phyloP scores from a whole-genome alignment of 495 filamentous ascomycete species.

The Daldinia bambusicola region DNA sequence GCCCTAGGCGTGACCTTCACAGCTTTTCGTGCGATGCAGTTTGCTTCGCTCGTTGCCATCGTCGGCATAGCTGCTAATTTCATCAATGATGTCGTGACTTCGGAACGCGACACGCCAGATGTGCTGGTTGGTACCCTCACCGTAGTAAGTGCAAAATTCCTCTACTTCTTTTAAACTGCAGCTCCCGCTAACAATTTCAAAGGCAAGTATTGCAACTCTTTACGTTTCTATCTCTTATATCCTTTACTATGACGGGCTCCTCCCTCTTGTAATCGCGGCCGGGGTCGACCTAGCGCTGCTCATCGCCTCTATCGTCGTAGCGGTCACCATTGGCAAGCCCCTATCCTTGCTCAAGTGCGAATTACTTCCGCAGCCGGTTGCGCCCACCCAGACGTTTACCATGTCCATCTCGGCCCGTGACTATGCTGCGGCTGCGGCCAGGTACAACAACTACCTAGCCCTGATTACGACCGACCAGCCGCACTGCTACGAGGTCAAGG shows the following conservation, averaged over 20 bases:
- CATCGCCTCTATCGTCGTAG: conserved; percentile 75
- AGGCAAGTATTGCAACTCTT: conserved; percentile 80
- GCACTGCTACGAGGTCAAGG: conserved; percentile 87
- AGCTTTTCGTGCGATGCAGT: conserved; percentile 74
- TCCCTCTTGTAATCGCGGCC: conserved; percentile 74
- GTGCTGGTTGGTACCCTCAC: conserved; percentile 81
- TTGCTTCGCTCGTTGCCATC: conserved; percentile 76
- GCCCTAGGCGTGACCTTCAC: conserved; percentile 83
- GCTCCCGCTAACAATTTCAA: conserved; percentile 22
- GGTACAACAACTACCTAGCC: conserved; percentile 45
- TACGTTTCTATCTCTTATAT: conserved; percentile 80
- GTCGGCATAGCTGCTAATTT: conserved; percentile 87
- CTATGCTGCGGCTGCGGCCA: conserved; percentile 39
- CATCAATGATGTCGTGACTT: conserved; percentile 77
- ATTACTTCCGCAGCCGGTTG: conserved; percentile 56
- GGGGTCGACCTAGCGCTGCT: conserved; percentile 73
- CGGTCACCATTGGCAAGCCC: conserved; percentile 80
- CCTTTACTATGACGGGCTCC: conserved; percentile 78
- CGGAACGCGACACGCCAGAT: conserved; percentile 69
- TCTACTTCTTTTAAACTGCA: not conserved
- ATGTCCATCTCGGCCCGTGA: conserved; percentile 38
- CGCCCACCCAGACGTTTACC: conserved; percentile 36
- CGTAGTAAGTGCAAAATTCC: conserved; percentile 69
- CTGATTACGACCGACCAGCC: conserved; percentile 60
- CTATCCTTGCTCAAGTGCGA: conserved; percentile 81